Evolutionary conservation across 495 filamentous ascomycete genomes (phyloP).

Genomic region (Lichenothelia convexa): DNA sequence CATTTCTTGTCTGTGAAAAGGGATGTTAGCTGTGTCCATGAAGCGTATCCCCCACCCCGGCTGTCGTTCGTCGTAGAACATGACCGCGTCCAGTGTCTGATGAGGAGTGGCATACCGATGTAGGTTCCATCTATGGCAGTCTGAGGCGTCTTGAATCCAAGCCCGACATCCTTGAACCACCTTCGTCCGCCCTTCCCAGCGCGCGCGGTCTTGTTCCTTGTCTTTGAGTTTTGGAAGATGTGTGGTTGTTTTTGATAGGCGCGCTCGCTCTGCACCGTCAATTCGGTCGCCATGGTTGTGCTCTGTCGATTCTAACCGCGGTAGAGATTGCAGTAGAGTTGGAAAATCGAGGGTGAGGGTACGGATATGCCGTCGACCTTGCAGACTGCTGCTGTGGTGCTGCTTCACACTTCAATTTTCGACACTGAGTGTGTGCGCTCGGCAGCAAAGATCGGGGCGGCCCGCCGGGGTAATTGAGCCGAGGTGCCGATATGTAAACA

Average conservation of each 20-base stretch:
- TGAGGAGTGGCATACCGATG: conserved; percentile 62
- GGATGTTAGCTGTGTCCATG: not conserved
- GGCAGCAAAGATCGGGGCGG: too few relatives aligned
- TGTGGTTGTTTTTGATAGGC: conserved; percentile 57
- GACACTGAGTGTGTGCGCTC: too few relatives aligned
- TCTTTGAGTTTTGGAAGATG: conserved; percentile 93
- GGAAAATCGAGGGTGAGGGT: not conserved
- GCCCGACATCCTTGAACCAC: conserved; percentile 99
- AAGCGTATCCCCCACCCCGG: not conserved
- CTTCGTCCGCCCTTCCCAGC: conserved; percentile 70
- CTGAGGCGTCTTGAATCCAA: conserved; percentile 96
- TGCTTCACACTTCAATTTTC: too few relatives aligned
- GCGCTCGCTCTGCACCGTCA: conserved; percentile 20
- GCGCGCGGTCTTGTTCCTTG: conserved; percentile 68
- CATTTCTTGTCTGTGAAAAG: conserved; percentile 87
- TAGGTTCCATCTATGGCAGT: conserved; percentile 94
- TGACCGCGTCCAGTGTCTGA: not conserved
- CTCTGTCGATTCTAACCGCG: too few relatives aligned
- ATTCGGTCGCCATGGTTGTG: conserved; percentile 21
- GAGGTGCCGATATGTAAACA: too few relatives aligned
- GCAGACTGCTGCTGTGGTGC: too few relatives aligned
- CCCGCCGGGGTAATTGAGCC: too few relatives aligned
- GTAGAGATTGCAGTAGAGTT: too few relatives aligned
- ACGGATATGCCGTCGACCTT: not conserved
- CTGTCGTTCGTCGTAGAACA: not conserved